These are phyloP conservation scores for Crithidia mellificae DNA, from an alignment of 208 protist species.

Conservation along the genomic window DNA sequence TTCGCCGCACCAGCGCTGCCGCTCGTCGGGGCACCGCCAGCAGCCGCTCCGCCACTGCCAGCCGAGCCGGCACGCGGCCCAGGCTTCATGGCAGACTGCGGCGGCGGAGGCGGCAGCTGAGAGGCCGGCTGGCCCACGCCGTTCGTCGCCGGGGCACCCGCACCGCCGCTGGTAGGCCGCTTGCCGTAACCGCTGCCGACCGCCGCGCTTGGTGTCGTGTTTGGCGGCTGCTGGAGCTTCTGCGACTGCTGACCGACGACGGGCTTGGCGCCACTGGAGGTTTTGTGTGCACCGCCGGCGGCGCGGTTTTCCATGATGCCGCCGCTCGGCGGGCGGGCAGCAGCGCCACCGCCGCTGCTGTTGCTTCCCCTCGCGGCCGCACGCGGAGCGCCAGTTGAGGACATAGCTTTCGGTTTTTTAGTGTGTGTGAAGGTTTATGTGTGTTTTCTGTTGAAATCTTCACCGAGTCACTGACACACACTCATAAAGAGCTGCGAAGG, in stretches of 20 bases:
- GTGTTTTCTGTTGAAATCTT: background rate
- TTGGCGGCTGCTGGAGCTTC: background rate
- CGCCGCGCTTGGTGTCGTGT: background rate
- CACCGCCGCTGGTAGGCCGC: conserved; percentile 3
- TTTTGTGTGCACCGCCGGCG: background rate
- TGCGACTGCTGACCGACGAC: conserved; percentile 5
- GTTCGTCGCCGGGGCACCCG: background rate
- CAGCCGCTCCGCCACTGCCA: background rate
- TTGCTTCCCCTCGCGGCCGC: background rate
- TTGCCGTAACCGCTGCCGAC: background rate
- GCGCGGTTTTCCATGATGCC: conserved; percentile 3
- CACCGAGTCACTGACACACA: background rate
- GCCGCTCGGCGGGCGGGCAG: conserved; percentile 1
- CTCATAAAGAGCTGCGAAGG: background rate
- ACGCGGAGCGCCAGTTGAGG: conserved; percentile 3
- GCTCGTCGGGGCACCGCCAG: background rate
- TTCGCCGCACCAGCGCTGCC: background rate
- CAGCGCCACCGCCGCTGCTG: background rate
- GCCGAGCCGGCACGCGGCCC: background rate
- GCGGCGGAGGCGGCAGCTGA: background rate
- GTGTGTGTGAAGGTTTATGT: background rate
- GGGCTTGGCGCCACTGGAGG: conserved; percentile 7
- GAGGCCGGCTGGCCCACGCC: background rate
- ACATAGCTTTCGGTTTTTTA: no score
- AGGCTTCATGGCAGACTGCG: background rate